Base-by-base conservation (phyloP, 768 basidiomycete genomes). In the Mrakia blollopis region DNA sequence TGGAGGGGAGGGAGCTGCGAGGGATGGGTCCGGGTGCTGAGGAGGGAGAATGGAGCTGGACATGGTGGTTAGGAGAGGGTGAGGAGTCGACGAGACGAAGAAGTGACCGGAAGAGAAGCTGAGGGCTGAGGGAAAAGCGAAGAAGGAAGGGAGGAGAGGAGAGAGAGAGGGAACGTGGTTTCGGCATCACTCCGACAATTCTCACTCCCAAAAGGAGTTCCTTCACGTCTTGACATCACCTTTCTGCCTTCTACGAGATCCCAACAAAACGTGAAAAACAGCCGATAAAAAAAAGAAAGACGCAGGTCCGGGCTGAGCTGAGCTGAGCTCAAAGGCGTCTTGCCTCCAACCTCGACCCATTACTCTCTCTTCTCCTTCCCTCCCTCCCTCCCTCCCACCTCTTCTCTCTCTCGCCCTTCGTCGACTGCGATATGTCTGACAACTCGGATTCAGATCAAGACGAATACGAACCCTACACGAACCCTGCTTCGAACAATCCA, bases 1-100 rank as follows among this genome's bases (percentile, higher is more conserved):
- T 28, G 50, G 68, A 71, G 41, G 30, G 39, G 75, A 44, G 57
- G 32, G 13, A 13, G 28, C 9, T 32, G 57, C 54, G 7, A 32
- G 11, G 7, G 72, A 72, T 3, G 72, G 32, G 39, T 72, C 52
- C 3, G 75, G 75, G 41, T 76, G 75, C 30, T 69, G 57, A 47
- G 75, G 75, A 30, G 75, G 75, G 14, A 76, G 37, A 69, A 71
- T 71, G 28, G 39, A 16, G 21, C 32, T 37, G 0, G 72, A 72
- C 72, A 72, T 72, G 52, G 52, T 35, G 21, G n/a, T n/a, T 41
- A 41, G 32, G n/a, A 35, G 11, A 18, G 62, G 62, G 30, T 3
- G 30, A 61, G 25, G 16, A n/a, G 16, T 6, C 1, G 6, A 61
- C 8, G 30, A 30, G n/a, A 62, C 10, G 61, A 2, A 28, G 13